Percentiles rank a stretch among this genome's conserved stretches.
These are phyloP conservation scores for Cucurbita pepo DNA, from an alignment of 306 rosid species.

Conservation along the genomic window DNA sequence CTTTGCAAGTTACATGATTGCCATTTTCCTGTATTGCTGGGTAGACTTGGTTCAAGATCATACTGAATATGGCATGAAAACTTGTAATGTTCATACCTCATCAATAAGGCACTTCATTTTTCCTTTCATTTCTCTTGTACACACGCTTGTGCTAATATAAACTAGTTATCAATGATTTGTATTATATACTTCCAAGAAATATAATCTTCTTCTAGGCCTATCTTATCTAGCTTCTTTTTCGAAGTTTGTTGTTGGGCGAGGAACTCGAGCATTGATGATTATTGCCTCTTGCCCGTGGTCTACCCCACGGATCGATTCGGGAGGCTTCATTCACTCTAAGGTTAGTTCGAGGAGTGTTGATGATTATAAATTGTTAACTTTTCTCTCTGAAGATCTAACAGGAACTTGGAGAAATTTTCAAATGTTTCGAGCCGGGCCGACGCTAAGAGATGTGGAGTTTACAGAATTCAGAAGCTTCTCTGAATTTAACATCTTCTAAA, in stretches of 20 bases:
- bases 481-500: background rate
- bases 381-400: background rate
- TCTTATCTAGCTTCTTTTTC: background rate
- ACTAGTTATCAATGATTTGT: background rate
- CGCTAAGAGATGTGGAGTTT: background rate
- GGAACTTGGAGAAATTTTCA: background rate
- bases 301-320: background rate
- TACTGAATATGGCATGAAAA: conserved; percentile 2
- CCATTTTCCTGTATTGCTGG: background rate
- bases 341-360: background rate
- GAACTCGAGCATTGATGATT: background rate
- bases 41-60: background rate
- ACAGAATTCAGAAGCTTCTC: background rate
- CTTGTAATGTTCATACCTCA: background rate
- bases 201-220: background rate
- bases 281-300: background rate
- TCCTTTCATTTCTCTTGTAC: background rate
- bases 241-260: background rate
- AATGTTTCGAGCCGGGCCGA: background rate
- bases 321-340: background rate
- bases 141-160: background rate
- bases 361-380: background rate
- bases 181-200: background rate
- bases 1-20: background rate
- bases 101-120: background rate